These are phyloP conservation scores for Juglanconis oblonga DNA, from an alignment of 2,329 filamentous ascomycete species.

Conservation along the genomic window DNA sequence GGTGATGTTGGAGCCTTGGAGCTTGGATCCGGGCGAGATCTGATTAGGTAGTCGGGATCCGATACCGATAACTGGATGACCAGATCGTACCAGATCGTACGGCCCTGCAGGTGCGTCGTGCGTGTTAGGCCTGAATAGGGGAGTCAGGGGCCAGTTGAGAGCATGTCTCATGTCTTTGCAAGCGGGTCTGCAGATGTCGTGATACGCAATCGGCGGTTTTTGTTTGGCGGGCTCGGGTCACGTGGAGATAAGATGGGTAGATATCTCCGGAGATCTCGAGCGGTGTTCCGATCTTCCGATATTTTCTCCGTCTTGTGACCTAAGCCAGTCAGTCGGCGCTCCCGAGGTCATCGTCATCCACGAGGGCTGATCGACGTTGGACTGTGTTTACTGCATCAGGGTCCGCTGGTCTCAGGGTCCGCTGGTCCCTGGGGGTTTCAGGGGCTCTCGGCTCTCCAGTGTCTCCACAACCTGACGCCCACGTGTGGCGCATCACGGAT, in stretches of 20 bases:
- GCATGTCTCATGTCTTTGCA: conserved; percentile 5
- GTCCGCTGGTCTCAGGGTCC: too few relatives aligned
- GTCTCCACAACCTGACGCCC: too few relatives aligned
- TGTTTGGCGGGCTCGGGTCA: not conserved
- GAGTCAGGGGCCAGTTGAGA: not conserved
- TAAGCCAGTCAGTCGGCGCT: too few relatives aligned
- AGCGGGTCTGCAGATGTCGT: conserved; percentile 8
- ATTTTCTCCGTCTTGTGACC: conserved; percentile 1
- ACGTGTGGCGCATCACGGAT: too few relatives aligned
- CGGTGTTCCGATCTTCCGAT: not conserved
- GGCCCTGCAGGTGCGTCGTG: not conserved
- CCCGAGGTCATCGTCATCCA: not conserved
- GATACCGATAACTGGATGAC: not conserved
- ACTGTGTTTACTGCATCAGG: too few relatives aligned
- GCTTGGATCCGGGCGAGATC: not conserved
- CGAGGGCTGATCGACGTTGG: too few relatives aligned
- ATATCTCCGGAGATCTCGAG: too few relatives aligned
- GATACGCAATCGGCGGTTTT: conserved; percentile 6
- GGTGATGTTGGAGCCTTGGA: not conserved
- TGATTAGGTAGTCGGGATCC: conserved; percentile 14
- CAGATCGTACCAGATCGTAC: not conserved
- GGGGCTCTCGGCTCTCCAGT: too few relatives aligned
- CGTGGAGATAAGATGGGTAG: conserved; percentile 15
- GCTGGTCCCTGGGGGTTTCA: too few relatives aligned
- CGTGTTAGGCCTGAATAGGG: not conserved